These are phyloP conservation scores for Casuarina glauca DNA, from an alignment of 306 rosid species.

Conservation along the genomic window DNA sequence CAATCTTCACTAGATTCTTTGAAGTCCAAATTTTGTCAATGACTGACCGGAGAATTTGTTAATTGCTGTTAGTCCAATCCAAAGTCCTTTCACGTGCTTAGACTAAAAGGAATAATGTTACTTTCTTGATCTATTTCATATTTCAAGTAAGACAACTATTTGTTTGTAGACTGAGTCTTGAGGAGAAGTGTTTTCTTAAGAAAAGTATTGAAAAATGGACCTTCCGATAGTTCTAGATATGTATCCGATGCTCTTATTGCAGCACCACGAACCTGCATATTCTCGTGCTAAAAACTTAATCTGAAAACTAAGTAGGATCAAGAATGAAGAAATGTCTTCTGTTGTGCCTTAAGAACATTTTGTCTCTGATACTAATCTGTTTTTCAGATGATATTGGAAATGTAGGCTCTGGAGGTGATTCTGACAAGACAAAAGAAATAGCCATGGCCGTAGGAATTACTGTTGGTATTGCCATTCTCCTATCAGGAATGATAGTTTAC, in stretches of 20 bases:
- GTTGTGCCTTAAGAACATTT: background rate
- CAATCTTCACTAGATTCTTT: background rate
- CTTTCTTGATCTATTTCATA: too few relatives aligned
- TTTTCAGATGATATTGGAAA: conserved; percentile 33
- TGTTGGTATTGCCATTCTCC: conserved; percentile 35
- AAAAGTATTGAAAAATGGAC: too few relatives aligned
- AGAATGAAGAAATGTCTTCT: background rate
- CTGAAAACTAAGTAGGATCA: background rate
- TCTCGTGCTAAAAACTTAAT: background rate
- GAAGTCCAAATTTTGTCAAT: background rate
- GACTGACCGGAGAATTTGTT: background rate
- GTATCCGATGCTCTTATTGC: background rate
- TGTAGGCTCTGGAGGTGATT: conserved; percentile 28
- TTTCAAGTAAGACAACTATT: too few relatives aligned
- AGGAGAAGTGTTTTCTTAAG: too few relatives aligned
- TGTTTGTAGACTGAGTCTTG: too few relatives aligned
- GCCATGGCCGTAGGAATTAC: conserved; percentile 35
- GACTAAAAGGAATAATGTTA: background rate
- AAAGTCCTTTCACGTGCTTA: background rate
- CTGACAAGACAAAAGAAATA: conserved; percentile 33
- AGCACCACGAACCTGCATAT: background rate
- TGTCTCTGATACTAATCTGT: conserved; percentile 4
- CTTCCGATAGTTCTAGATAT: background rate
- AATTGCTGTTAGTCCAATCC: background rate
- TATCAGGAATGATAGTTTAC: conserved; percentile 43